Conservation (phyloP, 2,329 filamentous ascomycete genomes). For the Apiospora sp. region DNA sequence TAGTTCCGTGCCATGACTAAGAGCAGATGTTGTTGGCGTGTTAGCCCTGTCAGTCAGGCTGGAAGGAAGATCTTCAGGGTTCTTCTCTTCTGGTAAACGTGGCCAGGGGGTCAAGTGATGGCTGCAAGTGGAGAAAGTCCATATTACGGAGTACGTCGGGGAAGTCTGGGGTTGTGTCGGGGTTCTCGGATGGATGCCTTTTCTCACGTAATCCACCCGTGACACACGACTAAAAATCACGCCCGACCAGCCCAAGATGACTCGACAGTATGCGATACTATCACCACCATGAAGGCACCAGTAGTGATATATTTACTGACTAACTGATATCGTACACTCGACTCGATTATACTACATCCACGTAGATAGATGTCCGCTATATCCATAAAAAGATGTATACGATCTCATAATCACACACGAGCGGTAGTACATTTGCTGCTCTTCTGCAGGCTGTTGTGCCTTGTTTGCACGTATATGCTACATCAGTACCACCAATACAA, state of each 20-base stretch:
- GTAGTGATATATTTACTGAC: too few species aligned
- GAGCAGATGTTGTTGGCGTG: not conserved
- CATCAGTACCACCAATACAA: not conserved
- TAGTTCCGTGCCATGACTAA: not conserved
- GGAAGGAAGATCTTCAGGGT: not conserved
- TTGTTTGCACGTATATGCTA: not conserved
- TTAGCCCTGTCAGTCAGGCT: not conserved
- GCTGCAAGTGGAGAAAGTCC: not conserved
- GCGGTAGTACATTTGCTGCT: not conserved
- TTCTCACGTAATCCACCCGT: not conserved
- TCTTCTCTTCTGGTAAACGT: not conserved
- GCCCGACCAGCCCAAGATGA: too few species aligned
- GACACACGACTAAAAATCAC: too few species aligned
- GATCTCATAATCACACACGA: not conserved
- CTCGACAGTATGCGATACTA: too few species aligned
- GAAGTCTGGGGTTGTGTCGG: conserved; percentile 14
- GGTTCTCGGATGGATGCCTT: not conserved
- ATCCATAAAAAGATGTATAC: not conserved
- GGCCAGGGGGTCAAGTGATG: conserved; percentile 1
- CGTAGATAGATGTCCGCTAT: not conserved
- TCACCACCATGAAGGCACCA: too few species aligned
- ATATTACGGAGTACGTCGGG: not conserved
- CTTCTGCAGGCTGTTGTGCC: not conserved
- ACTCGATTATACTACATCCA: not conserved
- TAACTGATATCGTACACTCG: not conserved